Evolutionary conservation across 768 basidiomycete genomes (phyloP), one percentile per base, ranked within the genome.

Genomic region (Candolleomyces efflorescens): DNA sequence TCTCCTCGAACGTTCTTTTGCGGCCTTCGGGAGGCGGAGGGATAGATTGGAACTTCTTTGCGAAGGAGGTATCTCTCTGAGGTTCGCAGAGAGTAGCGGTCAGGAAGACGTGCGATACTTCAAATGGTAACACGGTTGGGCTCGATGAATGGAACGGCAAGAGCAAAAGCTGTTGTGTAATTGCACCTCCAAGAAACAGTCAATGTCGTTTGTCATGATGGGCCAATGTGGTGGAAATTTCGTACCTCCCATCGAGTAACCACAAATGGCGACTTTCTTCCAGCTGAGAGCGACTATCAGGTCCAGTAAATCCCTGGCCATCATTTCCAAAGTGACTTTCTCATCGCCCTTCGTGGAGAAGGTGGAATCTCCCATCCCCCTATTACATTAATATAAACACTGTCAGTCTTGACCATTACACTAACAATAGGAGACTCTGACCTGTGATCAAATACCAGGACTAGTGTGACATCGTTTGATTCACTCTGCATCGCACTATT

Each of bases 241-340:
- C 70, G 54, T 60, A 79, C 80, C 80, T 54, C 80, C 80, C 80
- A 82, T 80, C 1, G 80, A 82, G 64, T 74, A 80, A 3, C 79
- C 80, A 54, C 79, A 78, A 7, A 82, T 60, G 7, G 74, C 68
- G 24, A 82, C 57, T 48, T 77, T 64, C 54, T 68, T 72, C 78
- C 79, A 81, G 17, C 67, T 63, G 17, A 82, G 59, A 48, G 63
- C 60, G 18, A 65, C 58, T 10, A 81, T 60, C n/a, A 82, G 71
- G 45, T 62, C 66, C 9, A 73, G 64, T 37, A 82, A 65, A 60
- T 82, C 80, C 41, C 77, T 69, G 23, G 80, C 78, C 60, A 80
- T 66, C 38, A 72, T 62, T 57, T 79, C 78, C 17, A 81, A 74
- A 15, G 77, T 75, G 18, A 81, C 64, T 4, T 67, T 63, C 48